phyloP scores from a whole-genome alignment of 805 yeast species.

The Hanseniaspora pseudoguilliermondii region DNA sequence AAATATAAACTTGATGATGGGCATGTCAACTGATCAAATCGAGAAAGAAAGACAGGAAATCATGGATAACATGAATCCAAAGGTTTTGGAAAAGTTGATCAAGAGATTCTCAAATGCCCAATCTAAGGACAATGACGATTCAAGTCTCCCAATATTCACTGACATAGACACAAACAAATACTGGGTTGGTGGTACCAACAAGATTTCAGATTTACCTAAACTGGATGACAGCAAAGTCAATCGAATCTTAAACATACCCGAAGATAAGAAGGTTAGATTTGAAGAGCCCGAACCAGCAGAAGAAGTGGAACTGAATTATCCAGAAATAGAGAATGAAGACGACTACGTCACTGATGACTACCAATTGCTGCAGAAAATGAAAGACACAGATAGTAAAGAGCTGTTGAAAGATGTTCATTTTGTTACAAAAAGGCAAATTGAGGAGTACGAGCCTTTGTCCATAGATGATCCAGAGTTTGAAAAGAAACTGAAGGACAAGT shows the following conservation, averaged over 20 bases:
- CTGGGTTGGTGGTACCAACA: constrained; percentile 27
- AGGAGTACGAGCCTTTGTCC: constrained; percentile 31
- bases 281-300: constrained; percentile 23
- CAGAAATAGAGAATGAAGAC: constrained; percentile 36
- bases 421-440: constrained; percentile 35
- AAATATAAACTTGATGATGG: constrained; percentile 47
- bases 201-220: constrained; percentile 18
- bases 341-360: constrained; percentile 38
- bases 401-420: constrained; percentile 47
- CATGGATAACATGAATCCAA: constrained; percentile 54
- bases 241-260: constrained; percentile 21
- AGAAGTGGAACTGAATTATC: not conserved
- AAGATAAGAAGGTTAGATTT: not conserved
- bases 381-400: constrained; percentile 33
- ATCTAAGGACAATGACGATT: constrained; percentile 23
- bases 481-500: constrained; percentile 67
- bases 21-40: constrained; percentile 56
- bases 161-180: constrained; percentile 29
- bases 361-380: constrained; percentile 36
- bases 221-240: constrained; percentile 23
- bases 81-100: constrained; percentile 45
- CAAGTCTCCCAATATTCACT: constrained; percentile 23
- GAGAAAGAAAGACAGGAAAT: constrained; percentile 54
- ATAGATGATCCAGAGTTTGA: constrained; percentile 67
- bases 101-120: constrained; percentile 37